Conservation (phyloP, 164 flowering plant genomes). For the Vitis amurensis region DNA sequence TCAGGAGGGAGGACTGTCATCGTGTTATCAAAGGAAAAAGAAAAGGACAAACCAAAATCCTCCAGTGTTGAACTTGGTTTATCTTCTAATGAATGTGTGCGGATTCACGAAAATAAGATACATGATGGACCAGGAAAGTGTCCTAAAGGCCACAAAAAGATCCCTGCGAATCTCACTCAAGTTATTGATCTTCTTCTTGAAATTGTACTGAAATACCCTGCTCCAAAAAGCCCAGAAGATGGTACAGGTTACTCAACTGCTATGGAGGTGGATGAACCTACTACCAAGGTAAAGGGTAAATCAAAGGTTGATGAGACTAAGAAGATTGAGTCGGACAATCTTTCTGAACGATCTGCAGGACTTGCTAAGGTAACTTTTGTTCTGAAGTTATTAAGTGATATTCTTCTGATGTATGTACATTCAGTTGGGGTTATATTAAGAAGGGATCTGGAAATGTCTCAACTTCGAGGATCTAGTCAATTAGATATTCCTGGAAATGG, state of each 20-base stretch:
- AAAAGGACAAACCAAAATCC: slow-evolving; percentile 64
- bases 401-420: slow-evolving; percentile 84
- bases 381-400: slow-evolving; percentile 84
- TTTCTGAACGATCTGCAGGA: slow-evolving; percentile 65
- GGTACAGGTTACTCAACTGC: slow-evolving; percentile 22
- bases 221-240: slow-evolving; percentile 36
- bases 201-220: slow-evolving; percentile 57
- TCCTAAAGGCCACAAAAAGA: slow-evolving; percentile 70
- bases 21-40: slow-evolving; percentile 72
- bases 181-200: slow-evolving; percentile 90
- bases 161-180: slow-evolving; percentile 73
- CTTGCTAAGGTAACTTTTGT: slow-evolving; percentile 86
- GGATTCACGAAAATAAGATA: slow-evolving; percentile 66
- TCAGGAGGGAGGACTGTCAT: slow-evolving; percentile 72
- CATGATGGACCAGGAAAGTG: slow-evolving; percentile 67
- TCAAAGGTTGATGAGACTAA: slow-evolving; percentile 66
- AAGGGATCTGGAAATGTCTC: slow-evolving; percentile 70
- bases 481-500: slow-evolving; percentile 48
- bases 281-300: slow-evolving; percentile 74
- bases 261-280: slow-evolving; percentile 85
- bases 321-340: slow-evolving; percentile 39
- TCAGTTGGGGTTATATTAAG: slow-evolving; percentile 69
- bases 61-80: slow-evolving; percentile 55
- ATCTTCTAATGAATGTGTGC: slow-evolving; percentile 55
- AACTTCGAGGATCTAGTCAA: slow-evolving; percentile 49